These are phyloP conservation scores for Patellaria atrata DNA, from an alignment of 495 filamentous ascomycete genomes.

Conservation along the genomic window DNA sequence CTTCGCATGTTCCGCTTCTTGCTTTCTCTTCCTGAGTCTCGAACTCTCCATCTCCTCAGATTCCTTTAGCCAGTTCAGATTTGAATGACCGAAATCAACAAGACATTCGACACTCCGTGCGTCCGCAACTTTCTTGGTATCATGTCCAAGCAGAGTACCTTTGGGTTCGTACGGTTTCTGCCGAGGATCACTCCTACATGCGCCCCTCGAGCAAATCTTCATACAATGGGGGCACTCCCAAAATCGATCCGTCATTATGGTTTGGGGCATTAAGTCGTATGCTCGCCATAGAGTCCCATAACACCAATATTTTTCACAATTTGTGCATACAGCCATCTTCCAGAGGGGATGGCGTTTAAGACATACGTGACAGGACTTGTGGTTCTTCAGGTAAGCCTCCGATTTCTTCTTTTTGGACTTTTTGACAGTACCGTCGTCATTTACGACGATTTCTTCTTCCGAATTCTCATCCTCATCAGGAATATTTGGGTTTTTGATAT, in stretches of 20 bases:
- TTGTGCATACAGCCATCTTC: conserved; percentile 65
- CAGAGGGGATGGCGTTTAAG: conserved; percentile 56
- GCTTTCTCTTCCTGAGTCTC: conserved; percentile 33
- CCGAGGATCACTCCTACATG: conserved; percentile 46
- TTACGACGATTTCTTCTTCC: conserved; percentile 28
- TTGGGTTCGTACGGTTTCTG: conserved; percentile 66
- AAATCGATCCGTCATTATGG: conserved; percentile 56
- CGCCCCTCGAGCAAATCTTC: conserved; percentile 68
- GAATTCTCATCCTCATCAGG: conserved; percentile 24
- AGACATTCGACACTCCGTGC: conserved; percentile 73
- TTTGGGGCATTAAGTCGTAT: conserved; percentile 71
- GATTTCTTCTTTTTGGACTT: conserved; percentile 36
- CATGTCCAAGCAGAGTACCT: conserved; percentile 71
- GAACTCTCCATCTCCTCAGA: conserved; percentile 32
- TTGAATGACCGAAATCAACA: conserved; percentile 73
- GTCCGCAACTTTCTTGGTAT: conserved; percentile 78
- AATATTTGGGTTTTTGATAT: conserved; percentile 34
- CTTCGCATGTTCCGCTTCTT: conserved; percentile 38
- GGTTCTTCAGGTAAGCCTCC: conserved; percentile 33
- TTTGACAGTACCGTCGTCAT: conserved; percentile 29
- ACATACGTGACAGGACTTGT: conserved; percentile 63
- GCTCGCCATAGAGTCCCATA: conserved; percentile 80
- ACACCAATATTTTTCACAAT: conserved; percentile 62
- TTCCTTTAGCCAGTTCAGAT: conserved; percentile 61
- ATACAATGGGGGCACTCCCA: conserved; percentile 85